phyloP scores from a whole-genome alignment of 768 basidiomycete genomes.

The Guyanaporus albipodus region DNA sequence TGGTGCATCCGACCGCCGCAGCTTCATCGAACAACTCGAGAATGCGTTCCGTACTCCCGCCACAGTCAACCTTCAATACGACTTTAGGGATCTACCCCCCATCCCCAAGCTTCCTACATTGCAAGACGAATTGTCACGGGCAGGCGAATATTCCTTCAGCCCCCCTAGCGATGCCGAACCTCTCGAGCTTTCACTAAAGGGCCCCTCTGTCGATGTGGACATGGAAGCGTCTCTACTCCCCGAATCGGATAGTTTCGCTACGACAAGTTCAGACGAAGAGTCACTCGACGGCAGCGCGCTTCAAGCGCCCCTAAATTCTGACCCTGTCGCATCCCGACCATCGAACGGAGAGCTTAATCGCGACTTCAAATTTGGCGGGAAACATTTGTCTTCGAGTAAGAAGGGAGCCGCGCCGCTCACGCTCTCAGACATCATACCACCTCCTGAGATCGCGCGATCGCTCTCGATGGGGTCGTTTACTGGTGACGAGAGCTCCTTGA shows the following conservation, averaged over 20 bases:
- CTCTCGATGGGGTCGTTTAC: conserved; percentile 43
- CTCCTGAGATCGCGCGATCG: conserved; percentile 48
- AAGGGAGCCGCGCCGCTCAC: conserved; percentile 38
- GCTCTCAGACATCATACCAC: conserved; percentile 74
- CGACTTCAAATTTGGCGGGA: conserved; percentile 74
- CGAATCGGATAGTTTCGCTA: conserved; percentile 34
- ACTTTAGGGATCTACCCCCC: conserved; percentile 47
- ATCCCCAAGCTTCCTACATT: conserved; percentile 47
- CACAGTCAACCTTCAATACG: conserved; percentile 55
- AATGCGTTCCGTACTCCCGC: conserved; percentile 76
- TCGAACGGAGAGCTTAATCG: conserved; percentile 67
- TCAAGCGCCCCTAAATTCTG: conserved; percentile 18
- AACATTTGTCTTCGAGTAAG: conserved; percentile 11
- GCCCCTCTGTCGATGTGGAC: conserved; percentile 25
- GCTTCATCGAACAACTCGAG: conserved; percentile 82
- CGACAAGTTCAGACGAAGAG: conserved; percentile 34
- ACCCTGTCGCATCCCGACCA: conserved; percentile 39
- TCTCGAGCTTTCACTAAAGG: conserved; percentile 10
- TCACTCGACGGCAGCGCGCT: conserved; percentile 13
- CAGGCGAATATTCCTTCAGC: conserved; percentile 21
- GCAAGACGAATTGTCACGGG: conserved; percentile 25
- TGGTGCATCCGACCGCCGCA: conserved; percentile 61
- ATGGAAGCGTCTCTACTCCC: conserved; percentile 37
- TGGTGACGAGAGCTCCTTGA: conserved; percentile 49
- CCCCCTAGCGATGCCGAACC: conserved; percentile 17